Evolutionary conservation across 129 eudicot species (phyloP), one percentile per base, ranked within the genome.

Genomic region (Lactuca sativa): DNA sequence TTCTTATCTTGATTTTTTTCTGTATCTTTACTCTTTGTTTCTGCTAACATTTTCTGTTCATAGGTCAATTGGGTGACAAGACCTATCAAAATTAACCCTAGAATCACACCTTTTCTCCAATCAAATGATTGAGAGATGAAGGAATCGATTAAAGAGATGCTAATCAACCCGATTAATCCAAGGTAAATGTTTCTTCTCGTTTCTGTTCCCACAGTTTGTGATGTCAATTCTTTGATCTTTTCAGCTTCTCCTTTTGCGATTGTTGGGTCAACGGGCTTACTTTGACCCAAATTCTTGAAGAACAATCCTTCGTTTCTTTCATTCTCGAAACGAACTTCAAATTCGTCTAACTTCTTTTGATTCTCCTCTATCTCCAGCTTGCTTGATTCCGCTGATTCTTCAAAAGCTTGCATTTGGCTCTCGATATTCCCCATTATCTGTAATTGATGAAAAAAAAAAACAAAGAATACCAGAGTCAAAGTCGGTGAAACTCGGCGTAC

Each of bases 391-490:
- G 79, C 56, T 5, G 97, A 79, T 80, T 87, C 98, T 76, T 93
- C 97, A 58, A 83, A 93, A 6, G 86, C 92, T 82, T 86, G 90
- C 97, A 89, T 93, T 69, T 61, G 81, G 79, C 82, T 81, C 71
- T 93, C 98, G 9, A 93, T 82, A 58, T 87, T 87, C 47, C 74
- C 98, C 92, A 85, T 86, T 81, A 87, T 93, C 98, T 93, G 88
- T 66, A 34, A 64, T 59, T 59, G 30, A 25, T 25, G 30, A 1
- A 25, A 49, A 63, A 8, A 78, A 34, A 66, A 64, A 75, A 60
- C 1, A 18, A 65, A 61, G 17, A 76, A 77, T 64, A 38, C 62
- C 68, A 10, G 52, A 37, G 54, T 62, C 69, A 72, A 33, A 4
- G 4, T 9, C 34, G 34, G 70, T 16, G 4, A 43, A 43, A 43